Percentiles rank a stretch among this genome's conserved stretches.
Conservation (phyloP, 805 yeast genomes). For the Zygosaccharomyces rouxii region DNA sequence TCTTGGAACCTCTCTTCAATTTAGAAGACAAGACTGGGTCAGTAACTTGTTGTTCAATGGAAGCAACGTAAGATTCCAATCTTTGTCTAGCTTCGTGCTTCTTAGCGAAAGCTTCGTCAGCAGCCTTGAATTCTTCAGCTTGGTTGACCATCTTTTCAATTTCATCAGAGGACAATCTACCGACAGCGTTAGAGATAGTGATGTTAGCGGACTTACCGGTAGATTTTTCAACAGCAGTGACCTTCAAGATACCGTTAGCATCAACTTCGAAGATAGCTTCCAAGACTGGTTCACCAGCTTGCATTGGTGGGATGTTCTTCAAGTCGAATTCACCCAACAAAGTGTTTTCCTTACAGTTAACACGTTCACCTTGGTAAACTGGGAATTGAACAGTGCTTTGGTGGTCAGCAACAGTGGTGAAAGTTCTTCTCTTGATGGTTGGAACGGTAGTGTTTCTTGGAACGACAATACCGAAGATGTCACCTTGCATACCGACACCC, state of each 20-base stretch:
- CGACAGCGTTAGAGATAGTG: constrained; percentile 98
- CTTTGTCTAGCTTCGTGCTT: constrained; percentile 98
- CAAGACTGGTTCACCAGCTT: constrained; percentile 98
- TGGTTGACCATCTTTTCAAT: constrained; percentile 98
- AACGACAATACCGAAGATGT: constrained; percentile 97
- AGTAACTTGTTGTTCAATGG: constrained; percentile 92
- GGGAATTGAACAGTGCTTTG: constrained; percentile 99
- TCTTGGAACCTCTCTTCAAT: constrained; percentile 95
- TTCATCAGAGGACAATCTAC: constrained; percentile 94
- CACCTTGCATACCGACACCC: constrained; percentile 99
- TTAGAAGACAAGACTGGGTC: constrained; percentile 98
- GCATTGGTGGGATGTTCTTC: constrained; percentile 96
- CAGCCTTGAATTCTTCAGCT: constrained; percentile 98
- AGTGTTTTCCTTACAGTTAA: constrained; percentile 96
- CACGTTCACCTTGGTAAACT: constrained; percentile 99
- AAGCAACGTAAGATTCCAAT: constrained; percentile 96
- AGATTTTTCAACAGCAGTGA: constrained; percentile 96
- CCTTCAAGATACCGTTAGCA: constrained; percentile 99
- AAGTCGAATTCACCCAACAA: constrained; percentile 97
- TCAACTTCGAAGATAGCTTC: constrained; percentile 99
- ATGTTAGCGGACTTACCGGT: constrained; percentile 98
- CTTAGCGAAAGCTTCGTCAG: constrained; percentile 99
- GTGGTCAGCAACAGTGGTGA: constrained; percentile 98
- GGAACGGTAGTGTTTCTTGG: constrained; percentile 99
- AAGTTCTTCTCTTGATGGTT: constrained; percentile 97